phyloP scores from a whole-genome alignment of 148 eudicot species.

The Agrostemma githago region DNA sequence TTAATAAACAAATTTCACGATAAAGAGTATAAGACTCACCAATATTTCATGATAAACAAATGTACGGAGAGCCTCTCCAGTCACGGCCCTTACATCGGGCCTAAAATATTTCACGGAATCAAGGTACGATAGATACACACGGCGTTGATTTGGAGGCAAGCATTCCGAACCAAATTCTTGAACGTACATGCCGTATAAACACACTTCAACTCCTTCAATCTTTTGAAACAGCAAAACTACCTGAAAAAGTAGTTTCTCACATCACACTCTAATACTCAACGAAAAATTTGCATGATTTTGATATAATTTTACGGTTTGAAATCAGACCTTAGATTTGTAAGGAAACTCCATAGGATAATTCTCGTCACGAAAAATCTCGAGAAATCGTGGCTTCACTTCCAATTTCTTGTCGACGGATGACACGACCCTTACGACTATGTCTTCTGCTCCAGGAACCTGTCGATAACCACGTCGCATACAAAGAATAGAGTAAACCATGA shows the following conservation, averaged over 20 bases:
- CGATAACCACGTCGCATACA: slow-evolving; percentile 4
- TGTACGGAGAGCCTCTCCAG: slow-evolving; percentile 98
- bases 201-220: slow-evolving; percentile 97
- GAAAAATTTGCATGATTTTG: background rate
- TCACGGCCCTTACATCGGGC: slow-evolving; percentile 84
- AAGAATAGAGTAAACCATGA: background rate
- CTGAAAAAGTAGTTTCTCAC: slow-evolving; percentile 33
- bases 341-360: slow-evolving; percentile 80
- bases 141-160: slow-evolving; percentile 84
- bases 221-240: slow-evolving; percentile 89
- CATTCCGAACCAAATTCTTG: slow-evolving; percentile 98
- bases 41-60: slow-evolving; percentile 98
- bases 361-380: slow-evolving; percentile 88
- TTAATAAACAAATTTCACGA: no score
- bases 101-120: slow-evolving; percentile 98
- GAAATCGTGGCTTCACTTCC: slow-evolving; percentile 89
- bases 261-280: background rate
- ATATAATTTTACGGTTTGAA: background rate
- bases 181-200: slow-evolving; percentile 98
- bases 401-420: slow-evolving; percentile 98
- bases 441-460: slow-evolving; percentile 97
- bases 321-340: slow-evolving; percentile 84
- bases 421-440: slow-evolving; percentile 92
- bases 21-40: slow-evolving; percentile 42
- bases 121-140: slow-evolving; percentile 93